Evolutionary conservation across 2,329 filamentous ascomycete genomes (phyloP).

Genomic region (Fusarium illudens): DNA sequence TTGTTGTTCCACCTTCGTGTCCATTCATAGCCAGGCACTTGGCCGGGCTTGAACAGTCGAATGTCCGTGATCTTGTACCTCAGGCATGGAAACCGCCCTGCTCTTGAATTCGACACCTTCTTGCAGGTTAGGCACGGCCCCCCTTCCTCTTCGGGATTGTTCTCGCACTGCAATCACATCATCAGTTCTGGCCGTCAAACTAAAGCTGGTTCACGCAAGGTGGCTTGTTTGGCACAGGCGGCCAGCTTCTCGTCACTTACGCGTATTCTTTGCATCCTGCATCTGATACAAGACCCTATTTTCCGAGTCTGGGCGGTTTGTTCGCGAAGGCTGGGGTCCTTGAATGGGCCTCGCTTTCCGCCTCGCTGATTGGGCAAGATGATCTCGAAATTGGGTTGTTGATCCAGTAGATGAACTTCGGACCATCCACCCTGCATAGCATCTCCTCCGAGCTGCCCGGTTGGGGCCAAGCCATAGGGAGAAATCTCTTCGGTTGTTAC

Average conservation of each 20-base stretch:
- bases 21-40: slow-evolving; percentile 67
- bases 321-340: slow-evolving; percentile 58
- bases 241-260: slow-evolving; percentile 51
- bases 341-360: slow-evolving; percentile 62
- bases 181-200: slow-evolving; percentile 1
- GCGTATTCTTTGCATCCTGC: slow-evolving; percentile 69
- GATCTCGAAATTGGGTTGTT: slow-evolving; percentile 43
- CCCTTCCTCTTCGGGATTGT: slow-evolving; percentile 56
- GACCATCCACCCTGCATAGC: slow-evolving; percentile 26
- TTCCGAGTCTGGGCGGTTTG: slow-evolving; percentile 66
- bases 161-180: slow-evolving; percentile 57
- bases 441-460: slow-evolving; percentile 19
- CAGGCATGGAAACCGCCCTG: slow-evolving; percentile 64
- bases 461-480: slow-evolving; percentile 30
- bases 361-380: slow-evolving; percentile 44
- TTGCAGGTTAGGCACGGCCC: slow-evolving; percentile 63
- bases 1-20: slow-evolving; percentile 66
- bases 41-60: slow-evolving; percentile 65
- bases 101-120: slow-evolving; percentile 59
- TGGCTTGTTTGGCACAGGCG: not conserved
- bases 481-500: slow-evolving; percentile 16
- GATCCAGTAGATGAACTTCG: slow-evolving; percentile 31
- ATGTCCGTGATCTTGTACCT: slow-evolving; percentile 69
- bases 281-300: slow-evolving; percentile 67
- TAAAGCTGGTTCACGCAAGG: not conserved